Evolutionary conservation across 2,329 filamentous ascomycete genomes (phyloP), one percentile per base, ranked within the genome.

Genomic region (Fulvia fulva): DNA sequence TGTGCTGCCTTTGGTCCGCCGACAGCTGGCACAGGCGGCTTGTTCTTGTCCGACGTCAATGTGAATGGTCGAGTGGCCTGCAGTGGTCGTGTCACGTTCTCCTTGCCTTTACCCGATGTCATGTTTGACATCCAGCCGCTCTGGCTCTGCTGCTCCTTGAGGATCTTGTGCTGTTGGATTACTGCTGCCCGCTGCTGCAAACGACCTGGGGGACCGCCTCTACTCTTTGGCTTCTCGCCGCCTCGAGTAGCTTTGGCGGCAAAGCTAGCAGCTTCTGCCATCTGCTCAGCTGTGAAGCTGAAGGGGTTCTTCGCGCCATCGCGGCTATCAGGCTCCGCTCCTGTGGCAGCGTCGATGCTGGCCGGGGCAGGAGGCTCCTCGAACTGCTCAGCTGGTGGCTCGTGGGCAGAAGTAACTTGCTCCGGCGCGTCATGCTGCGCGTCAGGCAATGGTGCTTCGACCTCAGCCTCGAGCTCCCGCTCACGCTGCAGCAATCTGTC

Each of bases 251-350:
- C 55, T 22, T 28, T n/a, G 25, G 50, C 44, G 26, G 50, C 34
- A 34, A 62, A 62, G 12, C 32, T 22, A 7, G 37, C 23, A 21
- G 59, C 59, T 44, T 59, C 56, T n/a, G 55, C 56, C 14, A 62
- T 49, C 45, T 57, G 50, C n/a, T 56, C 56, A 14, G 56, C 34
- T 21, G 53, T 34, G 12, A 56, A 25, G n/a, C 26, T 34, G 50
- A 57, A 55, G 37, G 58, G 51, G 16, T 57, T 57, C n/a, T 19
- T 50, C 26, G 25, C 26, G 32, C 32, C 9, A 16, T 12, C 34
- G 37, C 12, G 11, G 4, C 1, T 2, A 1, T 32, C 28, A 41
- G 19, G 14, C 16, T 41, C 26, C 11, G 49, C 49, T 37, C 23
- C 14, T 28, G 11, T 6, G 14, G n/a, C 12, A 21, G 21, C 11